Percentiles rank a stretch among this genome's conserved stretches.
These are phyloP conservation scores for Paramyrothecium roridum DNA, from an alignment of 2,329 filamentous ascomycete species.

Conservation along the genomic window DNA sequence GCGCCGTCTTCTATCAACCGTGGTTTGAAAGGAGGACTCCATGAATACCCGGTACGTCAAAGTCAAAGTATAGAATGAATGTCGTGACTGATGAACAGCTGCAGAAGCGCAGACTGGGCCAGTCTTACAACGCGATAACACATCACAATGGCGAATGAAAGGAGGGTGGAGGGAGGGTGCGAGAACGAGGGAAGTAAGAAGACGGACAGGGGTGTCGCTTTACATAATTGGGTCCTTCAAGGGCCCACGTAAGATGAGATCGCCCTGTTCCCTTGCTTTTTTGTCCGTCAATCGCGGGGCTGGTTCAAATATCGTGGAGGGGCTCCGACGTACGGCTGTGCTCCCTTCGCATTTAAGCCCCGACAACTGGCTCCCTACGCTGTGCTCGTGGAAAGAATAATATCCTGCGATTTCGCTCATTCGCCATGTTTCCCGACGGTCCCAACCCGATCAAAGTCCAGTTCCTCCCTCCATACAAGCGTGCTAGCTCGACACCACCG, in stretches of 20 bases:
- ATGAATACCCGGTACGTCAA: too few relatives aligned
- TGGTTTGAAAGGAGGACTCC: too few relatives aligned
- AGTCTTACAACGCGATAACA: too few relatives aligned
- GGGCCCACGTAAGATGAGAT: not conserved
- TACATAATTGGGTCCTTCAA: not conserved
- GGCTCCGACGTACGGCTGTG: not conserved
- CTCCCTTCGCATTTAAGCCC: not conserved
- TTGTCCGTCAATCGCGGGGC: not conserved
- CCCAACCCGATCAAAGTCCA: slow-evolving; percentile 20
- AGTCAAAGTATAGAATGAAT: too few relatives aligned
- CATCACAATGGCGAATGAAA: too few relatives aligned
- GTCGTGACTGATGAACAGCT: too few relatives aligned
- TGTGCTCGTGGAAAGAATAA: not conserved
- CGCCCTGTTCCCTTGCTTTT: not conserved
- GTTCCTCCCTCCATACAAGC: slow-evolving; percentile 10
- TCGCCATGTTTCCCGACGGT: slow-evolving; percentile 15
- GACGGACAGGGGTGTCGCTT: not conserved
- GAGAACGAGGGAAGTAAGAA: not conserved
- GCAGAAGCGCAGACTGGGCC: too few relatives aligned
- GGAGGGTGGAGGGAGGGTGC: not conserved
- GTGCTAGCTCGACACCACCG: slow-evolving; percentile 12
- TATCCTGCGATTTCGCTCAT: not conserved
- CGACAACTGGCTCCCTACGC: not conserved
- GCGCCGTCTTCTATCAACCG: too few relatives aligned
- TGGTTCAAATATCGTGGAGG: not conserved